phyloP scores from a whole-genome alignment of 805 yeast species.

The Starmerella apicola region DNA sequence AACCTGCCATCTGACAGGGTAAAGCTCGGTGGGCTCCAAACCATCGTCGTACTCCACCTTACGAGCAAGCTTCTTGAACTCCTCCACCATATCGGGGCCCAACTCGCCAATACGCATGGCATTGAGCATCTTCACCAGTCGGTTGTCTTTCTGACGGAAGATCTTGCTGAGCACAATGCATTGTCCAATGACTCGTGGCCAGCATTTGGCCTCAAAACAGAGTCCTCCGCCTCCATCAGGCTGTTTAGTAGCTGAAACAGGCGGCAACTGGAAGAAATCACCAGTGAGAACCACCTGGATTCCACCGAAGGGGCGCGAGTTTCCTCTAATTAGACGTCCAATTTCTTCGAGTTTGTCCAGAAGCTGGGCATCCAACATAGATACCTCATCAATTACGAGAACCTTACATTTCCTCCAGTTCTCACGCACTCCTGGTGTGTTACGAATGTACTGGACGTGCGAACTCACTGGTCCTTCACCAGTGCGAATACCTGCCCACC shows the following conservation, averaged over 20 bases:
- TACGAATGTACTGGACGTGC: constrained; percentile 4
- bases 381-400: constrained; percentile 78
- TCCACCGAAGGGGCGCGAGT: constrained; percentile 73
- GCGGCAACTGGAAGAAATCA: constrained; percentile 92
- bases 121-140: constrained; percentile 67
- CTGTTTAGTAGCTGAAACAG: constrained; percentile 35
- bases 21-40: constrained; percentile 77
- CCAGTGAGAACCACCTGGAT: constrained; percentile 82
- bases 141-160: constrained; percentile 72
- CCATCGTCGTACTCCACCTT: constrained; percentile 51
- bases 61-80: constrained; percentile 44
- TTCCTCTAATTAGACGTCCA: constrained; percentile 46
- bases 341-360: constrained; percentile 60
- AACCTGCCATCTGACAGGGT: constrained; percentile 74
- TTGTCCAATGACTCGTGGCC: constrained; percentile 53
- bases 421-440: constrained; percentile 27
- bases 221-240: constrained; percentile 34
- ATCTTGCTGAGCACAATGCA: constrained; percentile 63
- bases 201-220: constrained; percentile 61
- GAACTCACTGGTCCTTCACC: constrained; percentile 37
- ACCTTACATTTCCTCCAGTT: constrained; percentile 61
- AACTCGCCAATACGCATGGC: constrained; percentile 64
- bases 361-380: constrained; percentile 76
- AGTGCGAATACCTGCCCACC: constrained; percentile 72
- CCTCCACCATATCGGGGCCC: constrained; percentile 34